Evolutionary conservation across 208 protist species (phyloP).

Genomic region (Trypanosoma mega): DNA sequence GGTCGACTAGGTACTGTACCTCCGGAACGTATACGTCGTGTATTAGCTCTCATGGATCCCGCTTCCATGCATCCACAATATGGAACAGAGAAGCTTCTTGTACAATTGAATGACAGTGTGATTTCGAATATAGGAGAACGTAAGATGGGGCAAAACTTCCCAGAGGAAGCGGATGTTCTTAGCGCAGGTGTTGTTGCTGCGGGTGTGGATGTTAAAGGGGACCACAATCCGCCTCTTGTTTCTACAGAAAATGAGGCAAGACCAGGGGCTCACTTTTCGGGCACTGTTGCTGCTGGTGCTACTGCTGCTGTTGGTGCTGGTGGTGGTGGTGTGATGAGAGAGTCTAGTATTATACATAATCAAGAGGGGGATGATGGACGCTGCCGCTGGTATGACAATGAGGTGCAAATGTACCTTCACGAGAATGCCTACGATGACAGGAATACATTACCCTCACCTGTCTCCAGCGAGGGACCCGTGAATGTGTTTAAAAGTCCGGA

Average conservation of each 20-base stretch:
- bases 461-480: background rate
- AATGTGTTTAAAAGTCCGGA: background rate
- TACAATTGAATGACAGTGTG: constrained; percentile 14
- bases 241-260: too few species aligned
- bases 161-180: background rate
- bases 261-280: too few species aligned
- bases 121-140: constrained; percentile 3
- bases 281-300: too few species aligned
- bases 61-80: constrained; percentile 23
- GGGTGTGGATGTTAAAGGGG: too few species aligned
- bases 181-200: too few species aligned
- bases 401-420: constrained; percentile 17
- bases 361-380: background rate
- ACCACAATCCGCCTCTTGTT: too few species aligned
- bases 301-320: too few species aligned
- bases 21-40: constrained; percentile 29
- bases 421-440: constrained; percentile 24
- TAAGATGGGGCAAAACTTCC: background rate
- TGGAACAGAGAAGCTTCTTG: background rate
- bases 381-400: constrained; percentile 20
- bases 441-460: constrained; percentile 4
- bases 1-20: constrained; percentile 41
- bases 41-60: constrained; percentile 35
- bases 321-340: too few species aligned
- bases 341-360: background rate